These are phyloP conservation scores for Aspergillus novoparasiticus DNA, from an alignment of 2,329 filamentous ascomycete species.

Conservation along the genomic window DNA sequence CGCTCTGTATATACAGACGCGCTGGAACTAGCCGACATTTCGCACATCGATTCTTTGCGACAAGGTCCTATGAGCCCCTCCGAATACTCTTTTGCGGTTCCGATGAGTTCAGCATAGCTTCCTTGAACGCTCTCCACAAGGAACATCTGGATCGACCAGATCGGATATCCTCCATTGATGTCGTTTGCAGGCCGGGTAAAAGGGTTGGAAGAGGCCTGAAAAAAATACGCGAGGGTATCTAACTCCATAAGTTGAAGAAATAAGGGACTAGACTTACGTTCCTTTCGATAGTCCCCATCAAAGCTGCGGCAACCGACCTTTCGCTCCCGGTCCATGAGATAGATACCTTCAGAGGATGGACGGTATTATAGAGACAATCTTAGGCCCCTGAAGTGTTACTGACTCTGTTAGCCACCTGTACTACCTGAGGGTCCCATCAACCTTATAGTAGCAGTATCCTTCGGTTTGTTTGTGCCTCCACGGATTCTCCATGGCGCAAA, in stretches of 20 bases:
- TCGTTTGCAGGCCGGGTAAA: conserved; percentile 80
- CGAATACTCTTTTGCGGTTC: conserved; percentile 93
- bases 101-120: conserved; percentile 82
- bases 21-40: conserved; percentile 13
- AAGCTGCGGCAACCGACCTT: conserved; percentile 64
- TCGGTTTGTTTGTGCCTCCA: conserved; percentile 83
- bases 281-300: conserved; percentile 68
- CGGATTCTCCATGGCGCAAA: conserved; percentile 69
- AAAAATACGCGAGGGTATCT: conserved; percentile 64
- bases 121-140: conserved; percentile 68
- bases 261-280: conserved; percentile 6
- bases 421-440: conserved; percentile 58
- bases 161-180: conserved; percentile 76
- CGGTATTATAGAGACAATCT: conserved; percentile 51
- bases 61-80: conserved; percentile 58
- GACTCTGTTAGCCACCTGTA: conserved; percentile 54
- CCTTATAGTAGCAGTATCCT: conserved; percentile 88
- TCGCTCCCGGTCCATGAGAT: conserved; percentile 70
- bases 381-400: conserved; percentile 14
- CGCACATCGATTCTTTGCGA: conserved; percentile 29
- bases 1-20: conserved; percentile 27
- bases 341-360: conserved; percentile 82
- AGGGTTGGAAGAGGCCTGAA: conserved; percentile 75
- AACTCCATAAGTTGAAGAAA: neutral
- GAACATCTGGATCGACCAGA: conserved; percentile 58